phyloP scores from a whole-genome alignment of 2,329 filamentous ascomycete genomes.

The Coniochaeta sp. region DNA sequence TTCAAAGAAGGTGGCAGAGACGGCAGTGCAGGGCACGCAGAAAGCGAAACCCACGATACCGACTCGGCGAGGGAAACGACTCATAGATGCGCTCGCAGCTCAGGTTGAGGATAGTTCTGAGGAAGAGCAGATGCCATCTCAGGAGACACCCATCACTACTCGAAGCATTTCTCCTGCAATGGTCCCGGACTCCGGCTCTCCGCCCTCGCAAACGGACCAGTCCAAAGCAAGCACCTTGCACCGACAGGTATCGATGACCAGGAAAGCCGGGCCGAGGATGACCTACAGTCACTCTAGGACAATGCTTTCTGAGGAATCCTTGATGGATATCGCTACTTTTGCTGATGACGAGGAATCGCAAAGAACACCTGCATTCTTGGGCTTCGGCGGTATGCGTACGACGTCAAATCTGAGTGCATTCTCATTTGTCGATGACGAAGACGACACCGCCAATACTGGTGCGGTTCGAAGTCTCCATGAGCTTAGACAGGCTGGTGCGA shows the following conservation, averaged over 20 bases:
- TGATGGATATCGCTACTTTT: slow-evolving; percentile 11
- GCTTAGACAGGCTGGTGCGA: slow-evolving; percentile 56
- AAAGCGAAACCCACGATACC: background rate
- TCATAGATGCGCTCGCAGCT: slow-evolving; percentile 34
- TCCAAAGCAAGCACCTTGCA: slow-evolving; percentile 12
- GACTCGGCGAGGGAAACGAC: slow-evolving; percentile 17
- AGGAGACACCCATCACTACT: slow-evolving; percentile 5
- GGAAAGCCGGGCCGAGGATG: slow-evolving; percentile 26
- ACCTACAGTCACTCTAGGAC: slow-evolving; percentile 30
- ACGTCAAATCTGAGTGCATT: slow-evolving; percentile 17
- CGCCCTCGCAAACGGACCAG: slow-evolving; percentile 8
- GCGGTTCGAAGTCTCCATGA: slow-evolving; percentile 59
- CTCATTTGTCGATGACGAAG: slow-evolving; percentile 35
- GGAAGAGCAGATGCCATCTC: slow-evolving; percentile 11
- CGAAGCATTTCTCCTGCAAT: slow-evolving; percentile 2
- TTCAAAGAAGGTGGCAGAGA: slow-evolving; percentile 2
- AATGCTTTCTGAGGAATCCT: slow-evolving; percentile 24
- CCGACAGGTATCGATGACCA: slow-evolving; percentile 14
- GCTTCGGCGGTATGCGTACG: slow-evolving; percentile 13
- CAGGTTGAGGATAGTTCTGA: slow-evolving; percentile 27
- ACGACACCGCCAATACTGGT: slow-evolving; percentile 32
- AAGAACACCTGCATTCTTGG: slow-evolving; percentile 12
- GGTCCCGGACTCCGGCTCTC: slow-evolving; percentile 13
- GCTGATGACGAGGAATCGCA: slow-evolving; percentile 11
- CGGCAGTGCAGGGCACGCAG: background rate